These are phyloP conservation scores for Ogataea minuta DNA, from an alignment of 805 yeast genomes.

Conservation along the genomic window DNA sequence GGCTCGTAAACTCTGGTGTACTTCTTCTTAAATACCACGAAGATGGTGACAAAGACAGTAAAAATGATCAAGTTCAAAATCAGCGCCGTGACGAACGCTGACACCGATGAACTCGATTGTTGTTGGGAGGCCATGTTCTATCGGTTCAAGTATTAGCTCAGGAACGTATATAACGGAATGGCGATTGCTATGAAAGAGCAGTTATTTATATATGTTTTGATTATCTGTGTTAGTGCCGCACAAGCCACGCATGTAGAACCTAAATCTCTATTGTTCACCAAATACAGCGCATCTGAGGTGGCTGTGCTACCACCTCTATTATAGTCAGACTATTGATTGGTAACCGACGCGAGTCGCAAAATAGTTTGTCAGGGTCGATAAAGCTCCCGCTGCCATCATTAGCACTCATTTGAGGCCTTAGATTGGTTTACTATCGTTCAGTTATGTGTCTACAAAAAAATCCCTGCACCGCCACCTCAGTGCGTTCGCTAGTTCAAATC, in stretches of 20 bases:
- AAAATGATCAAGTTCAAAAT: constrained; percentile 44
- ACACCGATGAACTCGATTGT: constrained; percentile 37
- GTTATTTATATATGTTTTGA: constrained; percentile 8
- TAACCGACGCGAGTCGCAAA: no score
- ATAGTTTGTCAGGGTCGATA: no score
- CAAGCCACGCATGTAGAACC: constrained; percentile 6
- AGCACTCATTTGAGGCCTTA: no score
- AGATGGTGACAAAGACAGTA: constrained; percentile 39
- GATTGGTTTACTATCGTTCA: no score
- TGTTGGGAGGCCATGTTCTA: constrained; percentile 2
- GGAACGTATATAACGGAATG: not conserved
- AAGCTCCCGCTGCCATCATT: no score
- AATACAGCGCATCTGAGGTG: constrained; percentile 1
- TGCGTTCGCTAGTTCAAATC: not conserved
- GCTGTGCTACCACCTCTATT: constrained; percentile 1
- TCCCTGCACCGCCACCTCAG: constrained; percentile 1
- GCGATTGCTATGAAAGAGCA: not conserved
- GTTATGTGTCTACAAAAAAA: no score
- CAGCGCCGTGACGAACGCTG: constrained; percentile 49
- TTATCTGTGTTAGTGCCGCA: constrained; percentile 1
- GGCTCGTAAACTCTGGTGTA: constrained; percentile 54
- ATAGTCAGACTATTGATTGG: not conserved
- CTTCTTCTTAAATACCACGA: constrained; percentile 41
- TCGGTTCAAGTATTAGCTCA: not conserved
- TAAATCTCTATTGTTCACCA: constrained; percentile 7